Evolutionary conservation across 495 filamentous ascomycete species (phyloP).

Genomic region (Hypoxylon intermedium): DNA sequence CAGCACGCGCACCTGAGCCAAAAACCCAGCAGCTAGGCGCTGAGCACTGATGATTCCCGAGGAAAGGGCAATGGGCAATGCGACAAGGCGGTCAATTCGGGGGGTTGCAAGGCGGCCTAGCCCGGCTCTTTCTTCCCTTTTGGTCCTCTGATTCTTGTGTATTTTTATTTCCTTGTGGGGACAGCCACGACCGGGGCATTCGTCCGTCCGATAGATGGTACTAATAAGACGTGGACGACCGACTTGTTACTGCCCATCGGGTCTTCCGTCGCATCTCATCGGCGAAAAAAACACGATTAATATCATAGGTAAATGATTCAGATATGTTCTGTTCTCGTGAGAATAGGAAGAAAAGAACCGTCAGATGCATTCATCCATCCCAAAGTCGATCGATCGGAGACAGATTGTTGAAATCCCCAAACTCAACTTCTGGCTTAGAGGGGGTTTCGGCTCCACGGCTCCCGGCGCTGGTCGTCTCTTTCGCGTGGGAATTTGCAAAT

Average conservation of each 20-base stretch:
- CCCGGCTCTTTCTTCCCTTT: constrained; percentile 33
- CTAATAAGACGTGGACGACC: background rate
- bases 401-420: constrained; percentile 28
- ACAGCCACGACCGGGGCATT: constrained; percentile 26
- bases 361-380: too few species aligned
- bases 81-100: constrained; percentile 41
- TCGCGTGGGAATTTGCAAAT: constrained; percentile 40
- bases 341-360: background rate
- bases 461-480: constrained; percentile 38
- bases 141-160: constrained; percentile 3
- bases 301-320: background rate
- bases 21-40: constrained; percentile 10
- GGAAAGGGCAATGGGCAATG: constrained; percentile 34
- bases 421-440: constrained; percentile 21
- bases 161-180: constrained; percentile 32
- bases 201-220: constrained; percentile 16
- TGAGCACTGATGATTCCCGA: constrained; percentile 38
- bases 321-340: background rate
- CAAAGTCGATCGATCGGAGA: constrained; percentile 20
- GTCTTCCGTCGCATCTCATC: too few species aligned
- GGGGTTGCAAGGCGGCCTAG: constrained; percentile 33
- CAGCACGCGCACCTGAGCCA: constrained; percentile 40
- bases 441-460: constrained; percentile 40
- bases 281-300: too few species aligned
- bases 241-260: too few species aligned